A percentile compares a stretch with the other conserved stretches of the same genome.
Conservation (phyloP, 148 eudicot species). For the Heliamphora exappendiculata region DNA sequence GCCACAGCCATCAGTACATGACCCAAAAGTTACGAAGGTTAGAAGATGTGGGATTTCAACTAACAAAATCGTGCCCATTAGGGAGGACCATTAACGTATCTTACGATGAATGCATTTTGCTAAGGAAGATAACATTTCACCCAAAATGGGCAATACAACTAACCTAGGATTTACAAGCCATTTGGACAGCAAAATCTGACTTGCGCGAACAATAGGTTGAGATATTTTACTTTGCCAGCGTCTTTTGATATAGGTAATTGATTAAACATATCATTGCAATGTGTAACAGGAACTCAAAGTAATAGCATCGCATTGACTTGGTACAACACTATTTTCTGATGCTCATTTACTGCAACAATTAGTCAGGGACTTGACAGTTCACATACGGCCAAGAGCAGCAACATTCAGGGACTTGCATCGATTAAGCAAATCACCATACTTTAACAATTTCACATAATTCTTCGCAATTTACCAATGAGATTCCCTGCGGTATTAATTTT, state of each 20-base stretch:
- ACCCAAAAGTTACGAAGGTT: neutral
- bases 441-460: slow-evolving; percentile 78
- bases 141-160: neutral
- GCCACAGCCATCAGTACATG: neutral
- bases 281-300: neutral
- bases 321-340: too few relatives aligned
- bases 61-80: neutral
- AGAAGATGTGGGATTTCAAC: neutral
- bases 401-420: slow-evolving; percentile 87
- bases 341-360: too few relatives aligned
- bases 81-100: neutral
- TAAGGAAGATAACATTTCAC: neutral
- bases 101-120: neutral
- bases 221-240: neutral
- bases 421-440: slow-evolving; percentile 88
- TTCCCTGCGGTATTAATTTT: slow-evolving; percentile 88
- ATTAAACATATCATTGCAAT: neutral
- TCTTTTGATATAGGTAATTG: neutral
- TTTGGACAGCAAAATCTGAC: neutral
- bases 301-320: neutral
- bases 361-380: too few relatives aligned
- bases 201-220: neutral
- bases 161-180: neutral
- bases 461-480: slow-evolving; percentile 66
- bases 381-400: slow-evolving; percentile 98